Percentiles rank a stretch among this genome's conserved stretches.
Evolutionary conservation across 352 stramenopile genomes (phyloP).

Genomic region (Lagenidium giganteum): DNA sequence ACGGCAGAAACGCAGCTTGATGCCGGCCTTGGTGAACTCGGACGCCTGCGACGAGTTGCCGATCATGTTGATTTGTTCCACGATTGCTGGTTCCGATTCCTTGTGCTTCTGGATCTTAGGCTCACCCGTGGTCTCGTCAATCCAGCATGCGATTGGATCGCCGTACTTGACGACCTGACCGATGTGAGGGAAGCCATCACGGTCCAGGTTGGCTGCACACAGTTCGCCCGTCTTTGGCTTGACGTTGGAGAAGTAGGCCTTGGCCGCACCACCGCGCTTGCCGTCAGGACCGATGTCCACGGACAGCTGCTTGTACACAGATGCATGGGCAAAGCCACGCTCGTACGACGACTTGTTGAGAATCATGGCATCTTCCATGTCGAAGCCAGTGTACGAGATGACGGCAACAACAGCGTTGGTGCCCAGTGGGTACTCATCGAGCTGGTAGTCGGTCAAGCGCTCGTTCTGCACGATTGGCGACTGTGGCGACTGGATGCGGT

Average conservation of each 20-base stretch:
- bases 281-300: slow-evolving; percentile 83
- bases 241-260: slow-evolving; percentile 92
- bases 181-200: slow-evolving; percentile 96
- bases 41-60: slow-evolving; percentile 58
- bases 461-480: slow-evolving; percentile 98
- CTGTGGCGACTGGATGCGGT: slow-evolving; percentile 98
- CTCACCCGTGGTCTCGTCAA: slow-evolving; percentile 93
- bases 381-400: slow-evolving; percentile 98
- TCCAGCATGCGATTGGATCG: slow-evolving; percentile 94
- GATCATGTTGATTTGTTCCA: slow-evolving; percentile 94
- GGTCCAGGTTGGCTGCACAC: slow-evolving; percentile 85
- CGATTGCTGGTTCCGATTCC: slow-evolving; percentile 94
- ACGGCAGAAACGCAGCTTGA: slow-evolving; percentile 98
- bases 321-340: slow-evolving; percentile 96
- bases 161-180: slow-evolving; percentile 93
- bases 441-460: slow-evolving; percentile 94
- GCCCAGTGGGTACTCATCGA: slow-evolving; percentile 99
- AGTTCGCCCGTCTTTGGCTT: slow-evolving; percentile 73
- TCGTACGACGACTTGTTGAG: slow-evolving; percentile 99
- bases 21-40: slow-evolving; percentile 84
- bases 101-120: slow-evolving; percentile 95
- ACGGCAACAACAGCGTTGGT: slow-evolving; percentile 99
- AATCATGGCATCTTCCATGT: slow-evolving; percentile 99
- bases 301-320: slow-evolving; percentile 98
- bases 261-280: slow-evolving; percentile 70